These are phyloP conservation scores for Calocera viscosa DNA, from an alignment of 768 basidiomycete species.

Conservation along the genomic window DNA sequence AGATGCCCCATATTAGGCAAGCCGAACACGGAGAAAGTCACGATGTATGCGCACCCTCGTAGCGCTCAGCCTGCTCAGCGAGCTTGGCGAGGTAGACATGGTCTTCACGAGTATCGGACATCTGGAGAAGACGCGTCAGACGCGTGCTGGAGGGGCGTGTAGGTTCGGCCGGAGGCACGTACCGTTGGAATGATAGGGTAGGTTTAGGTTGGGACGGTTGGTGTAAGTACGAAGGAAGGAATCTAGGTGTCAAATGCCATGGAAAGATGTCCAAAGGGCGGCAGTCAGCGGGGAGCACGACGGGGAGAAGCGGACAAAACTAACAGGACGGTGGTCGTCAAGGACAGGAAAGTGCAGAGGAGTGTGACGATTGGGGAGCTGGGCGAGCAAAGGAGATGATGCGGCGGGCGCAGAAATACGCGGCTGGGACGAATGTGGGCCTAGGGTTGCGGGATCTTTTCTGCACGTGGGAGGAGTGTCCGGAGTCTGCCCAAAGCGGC, in stretches of 20 bases:
- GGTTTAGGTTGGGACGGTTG: not conserved
- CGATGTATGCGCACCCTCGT: conserved; percentile 56
- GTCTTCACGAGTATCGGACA: conserved; percentile 72
- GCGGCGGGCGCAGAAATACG: conserved; percentile 7
- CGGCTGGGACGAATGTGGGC: conserved; percentile 5
- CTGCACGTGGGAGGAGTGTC: conserved; percentile 1
- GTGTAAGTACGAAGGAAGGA: not conserved
- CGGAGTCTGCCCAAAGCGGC: not conserved
- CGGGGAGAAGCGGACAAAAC: not conserved
- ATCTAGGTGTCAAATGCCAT: not conserved
- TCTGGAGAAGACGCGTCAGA: conserved; percentile 13
- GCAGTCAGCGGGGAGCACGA: not conserved
- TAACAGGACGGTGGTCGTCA: conserved; percentile 5
- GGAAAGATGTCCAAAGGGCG: not conserved
- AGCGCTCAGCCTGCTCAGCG: conserved; percentile 98
- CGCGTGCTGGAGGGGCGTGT: not conserved
- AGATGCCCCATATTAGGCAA: not conserved
- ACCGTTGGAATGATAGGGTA: conserved; percentile 7
- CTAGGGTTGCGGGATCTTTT: conserved; percentile 8
- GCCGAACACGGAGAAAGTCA: not conserved
- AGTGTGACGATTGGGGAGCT: not conserved
- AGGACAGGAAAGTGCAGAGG: conserved; percentile 8
- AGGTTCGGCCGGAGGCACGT: not conserved
- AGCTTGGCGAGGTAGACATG: conserved; percentile 99
- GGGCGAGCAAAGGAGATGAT: not conserved